A percentile compares a stretch with the other conserved stretches of the same genome.
Conservation (phyloP, 805 yeast genomes). For the Lipomyces lipofer region DNA sequence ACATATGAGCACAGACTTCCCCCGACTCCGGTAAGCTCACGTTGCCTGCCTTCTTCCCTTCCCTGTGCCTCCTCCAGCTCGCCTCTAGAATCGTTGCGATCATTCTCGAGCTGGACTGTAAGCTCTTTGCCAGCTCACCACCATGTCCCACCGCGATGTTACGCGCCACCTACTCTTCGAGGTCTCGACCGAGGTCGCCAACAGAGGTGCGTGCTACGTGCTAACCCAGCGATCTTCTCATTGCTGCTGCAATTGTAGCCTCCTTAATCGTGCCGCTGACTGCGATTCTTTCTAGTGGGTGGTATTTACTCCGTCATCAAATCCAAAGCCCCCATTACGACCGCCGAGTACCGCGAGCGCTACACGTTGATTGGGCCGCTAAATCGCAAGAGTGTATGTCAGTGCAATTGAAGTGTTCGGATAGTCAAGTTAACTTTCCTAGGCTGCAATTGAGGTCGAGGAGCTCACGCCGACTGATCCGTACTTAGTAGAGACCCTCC, state of each 20-base stretch:
- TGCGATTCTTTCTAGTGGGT: slow-evolving; percentile 57
- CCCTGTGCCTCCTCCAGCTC: background rate
- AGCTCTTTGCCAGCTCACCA: background rate
- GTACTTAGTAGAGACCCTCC: slow-evolving; percentile 60
- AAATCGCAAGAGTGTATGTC: slow-evolving; percentile 50
- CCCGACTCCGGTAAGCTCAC: background rate
- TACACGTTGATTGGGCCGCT: slow-evolving; percentile 87
- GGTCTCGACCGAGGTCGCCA: slow-evolving; percentile 96
- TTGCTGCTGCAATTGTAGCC: too few relatives aligned
- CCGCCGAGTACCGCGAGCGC: slow-evolving; percentile 84
- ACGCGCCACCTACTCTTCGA: slow-evolving; percentile 86
- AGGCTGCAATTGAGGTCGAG: slow-evolving; percentile 76
- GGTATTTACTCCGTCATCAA: slow-evolving; percentile 96
- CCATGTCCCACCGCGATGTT: slow-evolving; percentile 68
- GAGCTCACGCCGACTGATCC: slow-evolving; percentile 55
- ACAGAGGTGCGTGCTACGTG: slow-evolving; percentile 47
- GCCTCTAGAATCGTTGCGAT: background rate
- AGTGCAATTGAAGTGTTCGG: background rate
- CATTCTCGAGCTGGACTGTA: background rate
- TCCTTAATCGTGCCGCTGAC: background rate
- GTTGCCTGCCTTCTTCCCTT: background rate
- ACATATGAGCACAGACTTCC: background rate
- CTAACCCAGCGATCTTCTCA: too few relatives aligned
- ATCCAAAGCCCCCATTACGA: slow-evolving; percentile 95
- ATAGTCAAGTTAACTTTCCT: slow-evolving; percentile 18